Evolutionary conservation across 768 basidiomycete genomes (phyloP).

Genomic region (Amanita muscaria): DNA sequence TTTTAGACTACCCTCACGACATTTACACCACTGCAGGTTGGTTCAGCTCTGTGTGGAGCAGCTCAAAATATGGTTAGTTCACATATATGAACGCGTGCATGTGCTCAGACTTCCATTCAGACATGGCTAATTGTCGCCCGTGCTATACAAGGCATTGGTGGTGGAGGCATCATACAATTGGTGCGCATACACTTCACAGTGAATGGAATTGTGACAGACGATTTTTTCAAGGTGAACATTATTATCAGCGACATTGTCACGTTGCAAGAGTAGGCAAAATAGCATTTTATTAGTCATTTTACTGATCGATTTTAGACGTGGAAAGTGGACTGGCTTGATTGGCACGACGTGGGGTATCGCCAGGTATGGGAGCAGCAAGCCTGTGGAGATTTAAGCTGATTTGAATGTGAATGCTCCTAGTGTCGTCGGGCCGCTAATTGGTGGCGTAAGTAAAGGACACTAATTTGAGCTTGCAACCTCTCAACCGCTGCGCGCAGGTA

Average conservation of each 20-base stretch:
- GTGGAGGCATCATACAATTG: slow-evolving; percentile 71
- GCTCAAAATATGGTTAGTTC: slow-evolving; percentile 57
- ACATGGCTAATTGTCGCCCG: slow-evolving; percentile 68
- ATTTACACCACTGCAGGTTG: slow-evolving; percentile 44
- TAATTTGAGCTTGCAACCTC: background rate
- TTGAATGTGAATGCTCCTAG: slow-evolving; percentile 27
- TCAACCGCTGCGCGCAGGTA: slow-evolving; percentile 28
- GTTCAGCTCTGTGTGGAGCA: slow-evolving; percentile 74
- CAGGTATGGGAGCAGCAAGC: slow-evolving; percentile 17
- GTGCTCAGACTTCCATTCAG: slow-evolving; percentile 15
- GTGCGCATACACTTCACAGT: slow-evolving; percentile 22
- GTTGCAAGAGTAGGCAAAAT: slow-evolving; percentile 51
- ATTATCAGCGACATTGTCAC: slow-evolving; percentile 80
- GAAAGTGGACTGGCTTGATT: slow-evolving; percentile 65
- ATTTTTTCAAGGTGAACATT: slow-evolving; percentile 43
- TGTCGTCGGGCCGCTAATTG: slow-evolving; percentile 71
- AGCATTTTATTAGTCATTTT: background rate
- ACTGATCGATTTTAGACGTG: slow-evolving; percentile 40
- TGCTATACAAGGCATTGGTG: slow-evolving; percentile 79
- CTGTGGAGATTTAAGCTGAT: background rate
- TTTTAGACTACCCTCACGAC: background rate
- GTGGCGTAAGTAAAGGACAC: slow-evolving; percentile 47
- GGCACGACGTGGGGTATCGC: slow-evolving; percentile 77
- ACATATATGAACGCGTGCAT: background rate
- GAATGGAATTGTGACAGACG: background rate